phyloP scores from a whole-genome alignment of 2,329 filamentous ascomycete species.

The Neurospora sp. region DNA sequence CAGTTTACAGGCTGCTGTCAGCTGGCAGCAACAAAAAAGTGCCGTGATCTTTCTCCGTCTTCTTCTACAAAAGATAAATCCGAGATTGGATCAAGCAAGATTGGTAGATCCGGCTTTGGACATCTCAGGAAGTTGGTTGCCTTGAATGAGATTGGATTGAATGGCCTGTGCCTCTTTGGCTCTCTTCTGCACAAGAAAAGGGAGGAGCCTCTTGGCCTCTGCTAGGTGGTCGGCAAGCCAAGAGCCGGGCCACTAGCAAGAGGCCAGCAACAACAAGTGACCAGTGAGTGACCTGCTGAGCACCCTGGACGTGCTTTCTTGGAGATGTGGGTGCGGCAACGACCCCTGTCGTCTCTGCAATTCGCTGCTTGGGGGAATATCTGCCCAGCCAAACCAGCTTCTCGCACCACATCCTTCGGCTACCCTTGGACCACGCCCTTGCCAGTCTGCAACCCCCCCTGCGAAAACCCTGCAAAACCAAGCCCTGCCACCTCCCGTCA shows the following conservation, averaged over 20 bases:
- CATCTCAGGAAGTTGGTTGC: not conserved
- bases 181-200: not conserved
- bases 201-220: not conserved
- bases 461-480: not conserved
- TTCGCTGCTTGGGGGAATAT: not conserved
- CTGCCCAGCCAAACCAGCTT: not conserved
- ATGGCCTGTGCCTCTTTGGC: not conserved
- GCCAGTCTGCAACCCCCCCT: not conserved
- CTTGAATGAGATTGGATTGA: not conserved
- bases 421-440: not conserved
- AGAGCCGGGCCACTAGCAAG: not conserved
- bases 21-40: not conserved
- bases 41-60: not conserved
- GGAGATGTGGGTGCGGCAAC: not conserved
- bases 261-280: not conserved
- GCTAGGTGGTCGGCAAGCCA: not conserved
- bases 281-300: not conserved
- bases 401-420: not conserved
- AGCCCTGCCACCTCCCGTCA: not conserved
- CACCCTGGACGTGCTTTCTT: not conserved
- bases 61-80: not conserved
- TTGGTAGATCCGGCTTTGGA: not conserved
- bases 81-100: not conserved
- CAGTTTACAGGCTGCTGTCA: not conserved
- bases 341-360: not conserved